phyloP scores from a whole-genome alignment of 495 filamentous ascomycete species.

The Rusavskia elegans region DNA sequence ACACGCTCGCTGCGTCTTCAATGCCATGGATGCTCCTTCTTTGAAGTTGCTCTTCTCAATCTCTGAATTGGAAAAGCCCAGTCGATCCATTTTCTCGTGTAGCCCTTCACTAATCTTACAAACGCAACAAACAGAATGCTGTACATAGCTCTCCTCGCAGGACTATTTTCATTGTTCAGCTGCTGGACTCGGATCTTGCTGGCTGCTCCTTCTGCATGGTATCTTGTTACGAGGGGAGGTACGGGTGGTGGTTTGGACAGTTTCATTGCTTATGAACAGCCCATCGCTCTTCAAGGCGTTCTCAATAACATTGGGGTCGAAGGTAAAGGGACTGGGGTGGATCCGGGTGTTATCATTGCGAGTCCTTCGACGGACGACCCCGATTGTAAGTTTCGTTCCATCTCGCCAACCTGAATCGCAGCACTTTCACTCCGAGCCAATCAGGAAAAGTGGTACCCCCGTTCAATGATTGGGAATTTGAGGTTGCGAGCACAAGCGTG shows the following conservation, averaged over 20 bases:
- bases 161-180: neutral
- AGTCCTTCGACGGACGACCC: constrained; percentile 38
- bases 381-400: constrained; percentile 27
- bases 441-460: too few relatives aligned
- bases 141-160: neutral
- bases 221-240: neutral
- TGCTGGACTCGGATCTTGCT: neutral
- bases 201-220: neutral
- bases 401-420: too few relatives aligned
- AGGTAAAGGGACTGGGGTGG: constrained; percentile 30
- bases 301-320: constrained; percentile 43
- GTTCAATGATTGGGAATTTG: too few relatives aligned
- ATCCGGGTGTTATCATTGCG: constrained; percentile 35
- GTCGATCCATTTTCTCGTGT: too few relatives aligned
- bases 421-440: too few relatives aligned
- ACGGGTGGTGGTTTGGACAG: constrained; percentile 19
- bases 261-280: constrained; percentile 39
- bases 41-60: too few relatives aligned
- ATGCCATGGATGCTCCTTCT: too few relatives aligned
- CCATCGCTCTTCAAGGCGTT: constrained; percentile 34
- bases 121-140: neutral
- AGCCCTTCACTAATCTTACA: neutral
- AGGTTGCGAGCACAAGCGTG: too few relatives aligned
- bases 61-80: too few relatives aligned
- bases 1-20: too few relatives aligned